Evolutionary conservation across 495 filamentous ascomycete genomes (phyloP).

Genomic region (Rhypophila decipiens): DNA sequence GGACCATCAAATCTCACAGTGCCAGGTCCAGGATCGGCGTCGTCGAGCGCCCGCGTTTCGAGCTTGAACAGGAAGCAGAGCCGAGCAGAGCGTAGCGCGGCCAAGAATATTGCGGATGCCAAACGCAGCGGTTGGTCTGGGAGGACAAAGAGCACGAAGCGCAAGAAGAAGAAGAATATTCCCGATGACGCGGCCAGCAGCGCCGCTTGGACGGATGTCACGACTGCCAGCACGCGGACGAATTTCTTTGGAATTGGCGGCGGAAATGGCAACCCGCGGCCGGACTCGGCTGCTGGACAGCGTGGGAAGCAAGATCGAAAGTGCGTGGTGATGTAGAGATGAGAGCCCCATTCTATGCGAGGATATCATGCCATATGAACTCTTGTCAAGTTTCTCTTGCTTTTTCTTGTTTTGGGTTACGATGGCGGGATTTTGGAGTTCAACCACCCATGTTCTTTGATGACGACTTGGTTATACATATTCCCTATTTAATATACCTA

Average conservation of each 20-base stretch:
- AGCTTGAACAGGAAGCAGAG: constrained; percentile 39
- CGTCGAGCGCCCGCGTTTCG: constrained; percentile 23
- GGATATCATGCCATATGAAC: too few relatives aligned
- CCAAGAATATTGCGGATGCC: constrained; percentile 50
- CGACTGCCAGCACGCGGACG: constrained; percentile 11
- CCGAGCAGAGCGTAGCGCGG: constrained; percentile 46
- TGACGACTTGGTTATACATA: too few relatives aligned
- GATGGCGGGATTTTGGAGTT: too few relatives aligned
- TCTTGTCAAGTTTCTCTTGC: too few relatives aligned
- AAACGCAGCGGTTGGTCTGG: constrained; percentile 48
- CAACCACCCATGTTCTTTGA: not conserved
- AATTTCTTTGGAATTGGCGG: constrained; percentile 5
- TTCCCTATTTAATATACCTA: too few relatives aligned
- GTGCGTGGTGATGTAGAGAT: constrained; percentile 48
- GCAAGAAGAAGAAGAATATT: constrained; percentile 19
- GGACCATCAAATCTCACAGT: constrained; percentile 8
- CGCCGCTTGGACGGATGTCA: constrained; percentile 46
- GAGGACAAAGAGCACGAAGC: constrained; percentile 31
- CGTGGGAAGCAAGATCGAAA: constrained; percentile 37
- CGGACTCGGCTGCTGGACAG: constrained; percentile 5
- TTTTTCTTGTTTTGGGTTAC: too few relatives aligned
- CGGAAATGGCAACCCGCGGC: not conserved
- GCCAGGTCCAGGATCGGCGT: constrained; percentile 15
- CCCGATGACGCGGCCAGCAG: constrained; percentile 32
- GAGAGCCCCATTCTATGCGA: not conserved